These are phyloP conservation scores for Phellinidium pouzarii DNA, from an alignment of 1,284 basidiomycete species.

Conservation along the genomic window DNA sequence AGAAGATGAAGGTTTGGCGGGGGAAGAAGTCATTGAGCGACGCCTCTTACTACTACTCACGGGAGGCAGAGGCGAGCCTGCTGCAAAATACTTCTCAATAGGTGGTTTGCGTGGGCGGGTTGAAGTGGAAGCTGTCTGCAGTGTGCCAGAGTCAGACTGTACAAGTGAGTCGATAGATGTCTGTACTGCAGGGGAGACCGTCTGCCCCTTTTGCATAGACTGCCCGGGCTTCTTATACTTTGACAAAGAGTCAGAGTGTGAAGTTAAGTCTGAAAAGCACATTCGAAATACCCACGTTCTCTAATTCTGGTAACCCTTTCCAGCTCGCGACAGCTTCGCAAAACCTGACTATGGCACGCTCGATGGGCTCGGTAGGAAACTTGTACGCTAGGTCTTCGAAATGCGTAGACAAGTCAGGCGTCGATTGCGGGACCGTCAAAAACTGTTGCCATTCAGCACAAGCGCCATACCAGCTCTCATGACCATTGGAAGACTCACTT, in stretches of 20 bases:
- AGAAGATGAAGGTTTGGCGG: constrained; percentile 2
- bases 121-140: constrained; percentile 25
- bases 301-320: constrained; percentile 75
- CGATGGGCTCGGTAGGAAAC: constrained; percentile 74
- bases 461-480: constrained; percentile 10
- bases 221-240: constrained; percentile 51
- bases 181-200: constrained; percentile 29
- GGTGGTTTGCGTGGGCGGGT: constrained; percentile 24
- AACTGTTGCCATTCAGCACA: constrained; percentile 41
- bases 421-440: constrained; percentile 59
- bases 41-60: constrained; percentile 26
- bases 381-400: constrained; percentile 75
- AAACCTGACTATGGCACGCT: constrained; percentile 67
- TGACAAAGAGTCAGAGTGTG: constrained; percentile 16
- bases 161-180: constrained; percentile 58
- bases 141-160: constrained; percentile 53
- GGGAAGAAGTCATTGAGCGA: constrained; percentile 22
- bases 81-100: constrained; percentile 38
- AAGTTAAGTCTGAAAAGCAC: not conserved
- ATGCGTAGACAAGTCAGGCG: constrained; percentile 68
- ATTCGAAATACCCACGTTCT: constrained; percentile 45
- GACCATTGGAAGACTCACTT: constrained; percentile 40
- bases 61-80: constrained; percentile 25
- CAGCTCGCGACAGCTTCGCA: constrained; percentile 73
- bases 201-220: constrained; percentile 24